Base-by-base conservation (phyloP, 1,139 yeast genomes). In the Candida sp. region DNA sequence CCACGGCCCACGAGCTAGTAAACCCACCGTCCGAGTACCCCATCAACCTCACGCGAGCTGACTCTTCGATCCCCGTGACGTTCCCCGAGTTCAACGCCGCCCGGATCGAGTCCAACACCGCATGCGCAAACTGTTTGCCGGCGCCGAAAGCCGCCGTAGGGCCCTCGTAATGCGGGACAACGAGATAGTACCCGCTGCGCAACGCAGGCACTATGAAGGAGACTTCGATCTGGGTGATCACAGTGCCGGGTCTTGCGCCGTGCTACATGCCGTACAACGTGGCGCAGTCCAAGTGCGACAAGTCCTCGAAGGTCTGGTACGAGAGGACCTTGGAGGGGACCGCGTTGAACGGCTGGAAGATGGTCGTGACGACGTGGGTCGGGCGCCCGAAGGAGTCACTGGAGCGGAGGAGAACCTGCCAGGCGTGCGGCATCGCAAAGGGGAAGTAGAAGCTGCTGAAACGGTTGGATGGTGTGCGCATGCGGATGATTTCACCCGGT, bases 1-100 rank as follows among this genome's bases (percentile, higher is more conserved):
- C 53, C 0, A 67, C 61, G 2, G 71, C 71, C 73, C 73, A 69
- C 1, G 65, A 63, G 4, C 68, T 47, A 2, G 72, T 67, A n/a
- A 68, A 50, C 1, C 67, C 51, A 0, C 73, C 73, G 25, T 73
- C 73, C 7, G 70, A 65, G 50, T 66, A 68, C 0, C 73, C 73
- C 63, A 64, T 65, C 38, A 67, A 26, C 1, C 55, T 64, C 4
- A 61, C 56, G 28, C 57, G 46, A 1, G 73, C 70, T 25, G 58
- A 52, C 7, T 30, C 8, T 5, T 56, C 42, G 31, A 68, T 51
- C 3, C 69, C 68, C 9, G 73, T 66, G 7, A 53, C 26, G 35
- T 58, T 54, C 1, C 54, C 58, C 1, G 66, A 54, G 1, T 42
- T 23, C 34, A 67, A 53, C 0, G 58, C 59, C 1, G 67, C 72